Percentiles rank a stretch among this genome's conserved stretches.
phyloP scores from a whole-genome alignment of 2,329 filamentous ascomycete species.

The Xylariaceae sp. region DNA sequence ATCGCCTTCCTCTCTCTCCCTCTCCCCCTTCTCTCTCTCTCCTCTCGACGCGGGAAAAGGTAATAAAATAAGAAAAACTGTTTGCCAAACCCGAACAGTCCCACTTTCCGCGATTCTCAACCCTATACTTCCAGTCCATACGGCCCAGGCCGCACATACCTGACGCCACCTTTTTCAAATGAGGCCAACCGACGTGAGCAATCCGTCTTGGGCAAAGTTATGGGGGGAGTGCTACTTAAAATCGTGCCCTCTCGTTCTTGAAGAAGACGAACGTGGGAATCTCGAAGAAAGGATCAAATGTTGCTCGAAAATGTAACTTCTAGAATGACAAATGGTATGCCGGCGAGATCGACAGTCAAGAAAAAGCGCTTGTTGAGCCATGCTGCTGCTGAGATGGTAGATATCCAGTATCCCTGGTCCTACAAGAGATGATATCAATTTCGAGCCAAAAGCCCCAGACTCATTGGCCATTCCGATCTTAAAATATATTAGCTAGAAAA shows the following conservation, averaged over 20 bases:
- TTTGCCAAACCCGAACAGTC: too few relatives aligned
- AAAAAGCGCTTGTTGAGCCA: constrained; percentile 13
- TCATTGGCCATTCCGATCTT: constrained; percentile 12
- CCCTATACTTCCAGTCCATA: background rate
- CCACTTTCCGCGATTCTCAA: background rate
- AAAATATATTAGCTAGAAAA: constrained; percentile 10
- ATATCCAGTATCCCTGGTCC: constrained; percentile 32
- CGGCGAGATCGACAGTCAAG: constrained; percentile 21
- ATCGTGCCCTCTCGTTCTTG: constrained; percentile 16
- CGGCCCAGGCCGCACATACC: background rate
- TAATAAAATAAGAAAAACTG: too few relatives aligned
- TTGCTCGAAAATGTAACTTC: constrained; percentile 10
- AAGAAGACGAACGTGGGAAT: constrained; percentile 8
- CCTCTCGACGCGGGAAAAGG: too few relatives aligned
- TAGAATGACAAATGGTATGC: constrained; percentile 22
- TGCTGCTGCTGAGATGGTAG: constrained; percentile 22
- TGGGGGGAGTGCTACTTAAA: background rate
- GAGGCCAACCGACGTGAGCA: background rate
- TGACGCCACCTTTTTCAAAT: background rate
- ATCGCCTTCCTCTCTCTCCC: background rate
- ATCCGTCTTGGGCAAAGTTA: background rate
- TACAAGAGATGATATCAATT: constrained; percentile 22
- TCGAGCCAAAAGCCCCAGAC: constrained; percentile 11
- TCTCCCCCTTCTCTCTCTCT: background rate
- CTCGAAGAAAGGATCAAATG: constrained; percentile 15